Base-by-base conservation (phyloP, 495 filamentous ascomycete genomes). In the Hypoxylon cercidicola region DNA sequence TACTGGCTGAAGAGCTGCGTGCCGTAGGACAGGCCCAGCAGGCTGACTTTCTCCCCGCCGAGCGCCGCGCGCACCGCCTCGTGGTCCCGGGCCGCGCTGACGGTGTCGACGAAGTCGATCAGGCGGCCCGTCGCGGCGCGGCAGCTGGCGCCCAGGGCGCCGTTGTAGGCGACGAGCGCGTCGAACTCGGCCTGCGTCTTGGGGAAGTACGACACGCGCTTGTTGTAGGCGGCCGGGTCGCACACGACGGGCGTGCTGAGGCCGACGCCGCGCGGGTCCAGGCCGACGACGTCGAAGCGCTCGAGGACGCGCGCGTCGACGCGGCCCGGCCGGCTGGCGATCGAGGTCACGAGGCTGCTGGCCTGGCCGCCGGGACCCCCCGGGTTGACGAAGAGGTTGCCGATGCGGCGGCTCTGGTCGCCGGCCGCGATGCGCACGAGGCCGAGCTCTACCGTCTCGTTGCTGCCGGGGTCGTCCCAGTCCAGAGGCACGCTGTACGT, bases 11-110 rank as follows among this genome's bases (percentile, higher is more conserved):
- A 85, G 1, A 87, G 70, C 18, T 84, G 60, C 4, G 83, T 85
- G 2, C 84, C 85, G 69, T 88, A 88, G 0, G 83, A 86, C 2
- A 84, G 73, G 4, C 85, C 85, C 4, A 74, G 21, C 13, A 68
- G 71, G 23, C 61, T 71, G 20, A 64, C 55, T 51, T 73, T 71
- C 58, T 74, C 68, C 34, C 51, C 76, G 37, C 69, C 64, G 1
- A 81, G 69, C 1, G 74, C 78, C 21, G 72, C 32, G 50, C 79
- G 78, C 10, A 81, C 73, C 1, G 77, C 78, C 62, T 82, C 79
- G 19, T 79, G 64, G 60, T 82, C 79, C 50, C 73, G 75, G 2
- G 58, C 78, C 0, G 73, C 76, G 55, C 71, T 77, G 21, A 76
- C 68, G 3, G 79, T 77, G 57, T 82, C 79, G 50, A 82, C 64